Conservation (phyloP, 169 alveolate genomes). For the Amoebophrya sp. region DNA sequence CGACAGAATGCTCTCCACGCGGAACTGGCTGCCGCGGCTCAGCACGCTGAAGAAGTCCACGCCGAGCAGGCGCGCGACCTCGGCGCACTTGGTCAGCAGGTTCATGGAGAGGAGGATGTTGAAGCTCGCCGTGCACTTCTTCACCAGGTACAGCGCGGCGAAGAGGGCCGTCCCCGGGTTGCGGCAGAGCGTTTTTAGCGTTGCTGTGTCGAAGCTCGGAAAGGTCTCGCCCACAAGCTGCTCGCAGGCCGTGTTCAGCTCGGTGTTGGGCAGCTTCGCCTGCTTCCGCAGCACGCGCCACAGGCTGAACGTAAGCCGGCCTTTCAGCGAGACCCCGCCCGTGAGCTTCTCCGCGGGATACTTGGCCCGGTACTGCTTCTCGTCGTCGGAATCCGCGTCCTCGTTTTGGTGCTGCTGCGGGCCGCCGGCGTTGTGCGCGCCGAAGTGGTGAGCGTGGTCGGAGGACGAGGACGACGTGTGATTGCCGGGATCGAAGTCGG, state of each 20-base stretch:
- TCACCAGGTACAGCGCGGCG: not conserved
- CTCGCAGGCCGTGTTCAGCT: not conserved
- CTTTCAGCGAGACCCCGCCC: not conserved
- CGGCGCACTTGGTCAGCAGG: not conserved
- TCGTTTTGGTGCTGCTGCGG: too few relatives aligned
- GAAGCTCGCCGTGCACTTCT: not conserved
- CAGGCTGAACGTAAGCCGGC: not conserved
- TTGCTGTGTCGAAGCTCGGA: not conserved
- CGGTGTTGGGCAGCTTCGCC: not conserved
- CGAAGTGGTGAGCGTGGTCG: too few relatives aligned
- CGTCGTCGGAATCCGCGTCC: too few relatives aligned
- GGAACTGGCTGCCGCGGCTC: constrained; percentile 37
- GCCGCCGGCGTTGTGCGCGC: too few relatives aligned
- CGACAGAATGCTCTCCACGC: constrained; percentile 31
- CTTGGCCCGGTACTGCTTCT: too few relatives aligned
- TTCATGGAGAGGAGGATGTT: not conserved
- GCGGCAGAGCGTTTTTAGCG: not conserved
- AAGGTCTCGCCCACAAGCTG: not conserved
- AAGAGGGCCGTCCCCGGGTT: not conserved
- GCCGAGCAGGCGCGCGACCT: constrained; percentile 30
- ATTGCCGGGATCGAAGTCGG: too few relatives aligned
- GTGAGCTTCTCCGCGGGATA: not conserved
- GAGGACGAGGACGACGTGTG: too few relatives aligned
- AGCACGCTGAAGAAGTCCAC: constrained; percentile 29
- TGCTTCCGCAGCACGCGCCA: not conserved